Base-by-base conservation (phyloP, 2,329 filamentous ascomycete genomes). In the Cladophialophora carrionii region DNA sequence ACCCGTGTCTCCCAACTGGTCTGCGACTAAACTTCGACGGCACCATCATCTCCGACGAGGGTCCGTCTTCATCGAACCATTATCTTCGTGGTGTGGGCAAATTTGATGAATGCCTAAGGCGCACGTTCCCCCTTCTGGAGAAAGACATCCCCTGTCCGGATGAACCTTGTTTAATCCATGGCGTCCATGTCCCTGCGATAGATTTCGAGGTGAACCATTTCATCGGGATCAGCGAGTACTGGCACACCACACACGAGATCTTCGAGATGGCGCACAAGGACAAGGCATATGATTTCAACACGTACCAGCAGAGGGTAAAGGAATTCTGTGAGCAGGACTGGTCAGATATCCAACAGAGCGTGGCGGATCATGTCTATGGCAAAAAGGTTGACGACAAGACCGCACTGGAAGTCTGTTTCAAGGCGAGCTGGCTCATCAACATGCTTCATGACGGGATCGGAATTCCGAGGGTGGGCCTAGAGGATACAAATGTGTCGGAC, bases 181-280 rank as follows among this genome's bases (percentile, higher is more conserved):
- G 95, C 0, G 88, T 94, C 68, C 92, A 98, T 74, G 92, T 95
- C 0, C 95, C 95, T 1, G 91, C 92, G 3, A 97, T 99, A 69
- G 95, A 99, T 75, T 99, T 98, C 74, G 89, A 95, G 68, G 88
- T 98, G 41, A 99, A 99, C 73, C 96, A 97, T 76, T 99, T 99
- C 73, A 89, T 99, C 31, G 95, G 95, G 10, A 94, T 99, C 3
- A 98, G 94, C 0, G 95, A 99, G 75, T 99, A 96, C 78, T 99
- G 95, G 94, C 95, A 99, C 76, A 96, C 94, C 0, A 99, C 95
- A 0, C 95, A 99, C 72, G 92, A 95, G 61, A 89, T 98, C 1
- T 98, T 99, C 72, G 86, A 89, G 65, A 85, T 87, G 81, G 87
- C 87, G 3, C 87, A 91, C 69, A 89, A 90, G 71, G 85, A 88